Evolutionary conservation across 345 rosid genomes (phyloP), one percentile per base, ranked within the genome.

Genomic region (Crucihimalaya himalaica): DNA sequence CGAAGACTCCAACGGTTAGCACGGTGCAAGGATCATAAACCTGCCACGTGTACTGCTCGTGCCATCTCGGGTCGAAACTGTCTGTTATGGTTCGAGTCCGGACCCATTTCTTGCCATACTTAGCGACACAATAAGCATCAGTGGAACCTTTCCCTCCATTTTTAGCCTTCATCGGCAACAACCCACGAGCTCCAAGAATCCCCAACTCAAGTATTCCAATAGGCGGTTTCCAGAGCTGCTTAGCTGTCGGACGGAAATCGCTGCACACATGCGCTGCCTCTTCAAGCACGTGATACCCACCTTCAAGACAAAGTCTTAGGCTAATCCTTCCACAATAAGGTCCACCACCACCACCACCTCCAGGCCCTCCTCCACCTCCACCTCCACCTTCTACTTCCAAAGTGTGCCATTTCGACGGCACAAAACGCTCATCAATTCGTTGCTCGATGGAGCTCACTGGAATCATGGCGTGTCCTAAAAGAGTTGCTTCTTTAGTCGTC

Each of bases 31-130:
- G 99, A 62, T 95, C 99, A 35, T 95, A 95, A 13, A 95, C 99
- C 83, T 95, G 99, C 99, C 99, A 95, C 23, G 99, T 92, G 78
- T 95, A 92, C 87, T 92, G 97, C 80, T 91, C 97, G 63, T 95
- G 91, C 99, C 99, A 95, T 19, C 97, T 89, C 35, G 99, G 97
- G 77, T 92, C 97, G 35, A 95, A 87, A 87, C 90, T 86, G 80
- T 95, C 99, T 0, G 84, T 85, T 37, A 95, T 81, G 5, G 99
- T 92, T 20, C 97, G 71, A 0, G 99, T 95, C 52, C 97, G 88
- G 45, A 92, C 97, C 99, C 99, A 95, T 84, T 92, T 95, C 80
- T 95, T 95, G 5, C 99, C 99, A 12, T 92, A 92, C 78, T 95
- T 95, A 28, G 97, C 99, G 1, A 95, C 97, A 32, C 97, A 92